Evolutionary conservation across 1,139 yeast species (phyloP), one percentile per base, ranked within the genome.

Genomic region (Wickerhamomyces sp.): DNA sequence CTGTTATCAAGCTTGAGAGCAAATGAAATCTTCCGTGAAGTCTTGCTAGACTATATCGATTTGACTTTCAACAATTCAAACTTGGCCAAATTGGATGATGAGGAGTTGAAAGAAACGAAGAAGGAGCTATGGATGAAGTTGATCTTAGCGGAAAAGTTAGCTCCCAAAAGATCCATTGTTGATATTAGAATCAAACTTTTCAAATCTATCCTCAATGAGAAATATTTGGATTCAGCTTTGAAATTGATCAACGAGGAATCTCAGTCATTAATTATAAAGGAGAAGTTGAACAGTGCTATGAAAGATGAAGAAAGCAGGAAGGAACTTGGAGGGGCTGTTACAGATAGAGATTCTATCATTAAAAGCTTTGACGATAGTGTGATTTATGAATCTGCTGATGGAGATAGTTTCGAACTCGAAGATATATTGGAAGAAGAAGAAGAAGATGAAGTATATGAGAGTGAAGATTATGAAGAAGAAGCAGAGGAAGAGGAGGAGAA

Each of bases 21-120:
- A 8, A 57, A 53, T 44, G 63, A 59, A 41, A 47, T 62, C 36
- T 62, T 62, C 45, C 56, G 63, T 37, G 60, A 61, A 41, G 61
- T 62, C n/a, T 38, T 62, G 34, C 46, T 61, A 23, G 55, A 54
- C 15, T 56, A 57, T 31, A 53, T 52, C 27, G 52, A 52, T 23
- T 50, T 62, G 45, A 61, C 63, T 15, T 56, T 62, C 44, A 60
- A 54, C 26, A 53, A 55, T 37, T 50, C 50, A 10, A 37, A 37
- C 7, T 45, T 55, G 7, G 30, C 54, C 18, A 47, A 49, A 30
- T 36, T 56, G 38, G 54, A 48, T 36, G 51, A 45, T 39, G 58
- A 49, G 7, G 54, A 56, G 40, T 36, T 56, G 27, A 53, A 50
- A 27, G 55, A 55, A 34, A 39, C 44, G 7, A 59, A 57, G 40